Conservation (phyloP, 306 rosid genomes). For the Quercus rubra region DNA sequence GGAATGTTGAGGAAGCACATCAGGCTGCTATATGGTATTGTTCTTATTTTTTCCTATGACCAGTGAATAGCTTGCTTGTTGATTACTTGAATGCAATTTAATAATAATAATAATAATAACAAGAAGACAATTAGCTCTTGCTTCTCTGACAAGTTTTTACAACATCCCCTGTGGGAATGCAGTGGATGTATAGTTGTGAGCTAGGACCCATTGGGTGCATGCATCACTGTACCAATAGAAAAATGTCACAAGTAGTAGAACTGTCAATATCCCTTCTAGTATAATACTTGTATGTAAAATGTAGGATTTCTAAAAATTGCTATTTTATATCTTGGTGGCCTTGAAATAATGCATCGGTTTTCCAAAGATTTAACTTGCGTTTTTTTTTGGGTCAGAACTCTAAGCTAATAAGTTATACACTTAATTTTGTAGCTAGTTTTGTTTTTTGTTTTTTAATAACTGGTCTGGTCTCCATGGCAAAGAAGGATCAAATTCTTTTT, state of each 20-base stretch:
- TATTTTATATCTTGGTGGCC: neutral
- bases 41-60: constrained; percentile 8
- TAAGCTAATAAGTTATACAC: neutral
- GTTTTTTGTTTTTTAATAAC: too few relatives aligned
- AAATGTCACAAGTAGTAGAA: neutral
- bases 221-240: neutral
- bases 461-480: too few relatives aligned
- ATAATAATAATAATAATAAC: neutral
- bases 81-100: neutral
- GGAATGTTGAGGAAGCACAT: constrained; percentile 49
- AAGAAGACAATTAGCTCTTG: neutral
- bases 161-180: neutral
- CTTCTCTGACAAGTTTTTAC: too few relatives aligned
- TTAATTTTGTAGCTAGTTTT: neutral
- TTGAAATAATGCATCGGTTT: neutral
- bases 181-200: neutral
- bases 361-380: neutral
- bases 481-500: neutral
- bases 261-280: neutral
- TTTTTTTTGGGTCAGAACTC: neutral
- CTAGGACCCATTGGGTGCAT: neutral
- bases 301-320: neutral
- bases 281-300: neutral
- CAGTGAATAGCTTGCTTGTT: neutral
- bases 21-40: constrained; percentile 53